Evolutionary conservation across 768 basidiomycete species (phyloP).

Genomic region (Pisolithus marmoratus): DNA sequence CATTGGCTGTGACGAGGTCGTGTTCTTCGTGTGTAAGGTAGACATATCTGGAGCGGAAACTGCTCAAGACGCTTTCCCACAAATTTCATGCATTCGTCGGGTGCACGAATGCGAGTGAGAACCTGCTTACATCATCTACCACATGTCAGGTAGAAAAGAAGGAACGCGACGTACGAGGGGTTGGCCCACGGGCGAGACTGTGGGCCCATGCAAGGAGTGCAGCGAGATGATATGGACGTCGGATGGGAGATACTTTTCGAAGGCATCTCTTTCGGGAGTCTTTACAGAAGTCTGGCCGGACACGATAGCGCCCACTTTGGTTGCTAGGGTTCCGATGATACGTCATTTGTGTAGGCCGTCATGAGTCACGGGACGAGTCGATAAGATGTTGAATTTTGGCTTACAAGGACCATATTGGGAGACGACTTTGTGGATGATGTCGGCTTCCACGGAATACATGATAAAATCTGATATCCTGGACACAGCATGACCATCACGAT

Average conservation of each 20-base stretch:
- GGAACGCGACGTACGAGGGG: slow-evolving; percentile 59
- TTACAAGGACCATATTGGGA: slow-evolving; percentile 86
- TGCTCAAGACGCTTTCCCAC: slow-evolving; percentile 80
- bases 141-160: neutral
- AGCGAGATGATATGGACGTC: slow-evolving; percentile 90
- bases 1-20: slow-evolving; percentile 94
- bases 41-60: slow-evolving; percentile 81
- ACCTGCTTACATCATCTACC: slow-evolving; percentile 44
- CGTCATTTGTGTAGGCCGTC: neutral
- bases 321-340: slow-evolving; percentile 47
- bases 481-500: slow-evolving; percentile 81
- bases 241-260: slow-evolving; percentile 78
- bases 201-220: slow-evolving; percentile 93
- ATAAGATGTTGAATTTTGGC: slow-evolving; percentile 19
- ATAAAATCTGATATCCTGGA: slow-evolving; percentile 89
- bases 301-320: slow-evolving; percentile 87
- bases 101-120: slow-evolving; percentile 80
- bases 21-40: slow-evolving; percentile 96
- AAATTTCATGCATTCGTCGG: slow-evolving; percentile 61
- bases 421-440: slow-evolving; percentile 79
- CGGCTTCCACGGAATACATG: slow-evolving; percentile 93
- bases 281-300: slow-evolving; percentile 97
- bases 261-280: slow-evolving; percentile 85
- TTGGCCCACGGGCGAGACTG: slow-evolving; percentile 82
- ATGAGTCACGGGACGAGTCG: neutral